Conservation (phyloP, 2,329 filamentous ascomycete species). For the Calonectria ilicicola region DNA sequence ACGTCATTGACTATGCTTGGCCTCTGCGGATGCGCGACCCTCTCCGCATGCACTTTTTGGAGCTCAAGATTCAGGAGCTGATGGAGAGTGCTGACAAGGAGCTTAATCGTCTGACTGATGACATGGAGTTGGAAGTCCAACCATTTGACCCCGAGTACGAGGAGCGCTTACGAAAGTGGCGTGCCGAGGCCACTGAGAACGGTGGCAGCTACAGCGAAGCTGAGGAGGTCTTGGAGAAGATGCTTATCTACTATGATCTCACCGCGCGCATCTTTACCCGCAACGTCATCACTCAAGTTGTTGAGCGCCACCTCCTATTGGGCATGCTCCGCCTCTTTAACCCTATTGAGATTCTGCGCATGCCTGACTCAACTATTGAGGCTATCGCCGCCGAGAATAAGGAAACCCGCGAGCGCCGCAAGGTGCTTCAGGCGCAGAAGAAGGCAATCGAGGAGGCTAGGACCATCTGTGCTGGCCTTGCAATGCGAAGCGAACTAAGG, state of each 20-base stretch:
- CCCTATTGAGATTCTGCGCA: constrained; percentile 62
- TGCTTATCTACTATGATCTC: constrained; percentile 67
- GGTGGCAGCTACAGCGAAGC: constrained; percentile 62
- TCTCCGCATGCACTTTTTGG: constrained; percentile 61
- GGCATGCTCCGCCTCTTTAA: constrained; percentile 66
- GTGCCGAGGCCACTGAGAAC: constrained; percentile 54
- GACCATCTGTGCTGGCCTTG: constrained; percentile 61
- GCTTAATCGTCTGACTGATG: constrained; percentile 59
- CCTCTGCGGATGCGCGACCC: constrained; percentile 64
- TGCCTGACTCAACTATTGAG: constrained; percentile 59
- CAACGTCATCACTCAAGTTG: constrained; percentile 65
- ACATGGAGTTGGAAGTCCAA: constrained; percentile 65
- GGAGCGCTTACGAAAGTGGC: constrained; percentile 62
- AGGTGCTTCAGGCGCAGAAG: constrained; percentile 61
- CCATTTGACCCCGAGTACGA: constrained; percentile 67
- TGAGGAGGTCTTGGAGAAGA: constrained; percentile 66
- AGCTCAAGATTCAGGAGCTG: constrained; percentile 60
- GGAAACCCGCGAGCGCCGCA: constrained; percentile 62
- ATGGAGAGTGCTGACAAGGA: constrained; percentile 61
- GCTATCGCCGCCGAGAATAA: constrained; percentile 66
- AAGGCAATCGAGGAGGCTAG: constrained; percentile 63
- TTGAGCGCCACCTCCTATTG: constrained; percentile 63
- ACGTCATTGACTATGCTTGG: constrained; percentile 64
- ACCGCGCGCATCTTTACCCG: constrained; percentile 64
- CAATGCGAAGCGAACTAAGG: constrained; percentile 64